A percentile compares a stretch with the other conserved stretches of the same genome.
Conservation (phyloP, 2,329 filamentous ascomycete species). For the Microsporum audouinii region DNA sequence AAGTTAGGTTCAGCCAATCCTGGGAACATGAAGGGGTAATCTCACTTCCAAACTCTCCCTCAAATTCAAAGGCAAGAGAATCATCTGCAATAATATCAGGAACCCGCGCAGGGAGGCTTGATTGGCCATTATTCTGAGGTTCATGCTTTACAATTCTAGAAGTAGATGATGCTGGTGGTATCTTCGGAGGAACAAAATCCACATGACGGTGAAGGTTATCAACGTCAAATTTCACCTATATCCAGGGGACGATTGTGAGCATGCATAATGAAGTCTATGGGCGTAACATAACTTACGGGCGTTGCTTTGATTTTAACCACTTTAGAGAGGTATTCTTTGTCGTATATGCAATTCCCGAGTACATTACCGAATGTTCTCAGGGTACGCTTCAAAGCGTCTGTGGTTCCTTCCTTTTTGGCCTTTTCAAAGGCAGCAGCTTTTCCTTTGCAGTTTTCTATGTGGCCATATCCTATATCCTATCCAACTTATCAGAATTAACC, state of each 20-base stretch:
- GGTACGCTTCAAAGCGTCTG: constrained; percentile 82
- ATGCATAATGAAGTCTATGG: not conserved
- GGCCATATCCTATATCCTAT: constrained; percentile 84
- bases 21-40: not conserved
- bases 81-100: constrained; percentile 19
- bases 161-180: constrained; percentile 27
- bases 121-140: not conserved
- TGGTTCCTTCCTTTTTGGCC: constrained; percentile 95
- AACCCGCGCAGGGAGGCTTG: constrained; percentile 30
- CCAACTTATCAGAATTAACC: not conserved
- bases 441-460: constrained; percentile 89
- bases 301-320: constrained; percentile 80
- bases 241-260: not conserved
- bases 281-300: constrained; percentile 37
- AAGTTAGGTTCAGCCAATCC: constrained; percentile 1
- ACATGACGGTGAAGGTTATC: constrained; percentile 70
- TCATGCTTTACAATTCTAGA: constrained; percentile 37
- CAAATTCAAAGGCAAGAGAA: constrained; percentile 26
- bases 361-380: constrained; percentile 90
- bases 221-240: constrained; percentile 58
- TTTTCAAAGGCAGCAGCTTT: constrained; percentile 97
- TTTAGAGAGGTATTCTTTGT: constrained; percentile 82
- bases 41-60: constrained; percentile 36
- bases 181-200: constrained; percentile 54
- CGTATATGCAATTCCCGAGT: constrained; percentile 95